Base-by-base conservation (phyloP, 192 early-diverging fungal species). In the Backusella tuberculispora region DNA sequence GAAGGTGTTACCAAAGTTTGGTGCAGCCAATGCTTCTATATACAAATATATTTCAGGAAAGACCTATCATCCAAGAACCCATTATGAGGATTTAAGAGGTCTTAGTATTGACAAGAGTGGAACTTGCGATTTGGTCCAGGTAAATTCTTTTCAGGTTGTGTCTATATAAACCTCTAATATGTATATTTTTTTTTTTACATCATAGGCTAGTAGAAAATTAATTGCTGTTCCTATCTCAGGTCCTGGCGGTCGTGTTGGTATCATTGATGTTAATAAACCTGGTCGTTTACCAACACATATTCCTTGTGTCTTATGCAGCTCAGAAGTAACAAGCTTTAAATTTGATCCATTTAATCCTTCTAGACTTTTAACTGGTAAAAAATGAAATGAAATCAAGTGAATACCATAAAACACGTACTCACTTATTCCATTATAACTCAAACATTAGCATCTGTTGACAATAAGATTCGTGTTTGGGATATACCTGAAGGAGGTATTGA, bases 231-330 rank as follows among this genome's bases (percentile, higher is more conserved):
- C 94, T 14, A 81, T 94, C 46, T 72, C 83, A 15, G 96, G 95
- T 21, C 83, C 89, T 38, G 96, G 96, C 24, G 96, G 96, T 19
- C 86, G 93, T 70, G 71, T 98, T 60, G 93, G 85, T 2, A 83
- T 96, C 26, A 81, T 92, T 71, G 83, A 87, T n/a, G 78, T 83
- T 2, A 78, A 85, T 63, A 86, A 86, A n/a, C 87, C 90, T 8
- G 95, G 94, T 8, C 87, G 96, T 24, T 68, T 94, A 8, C 89
- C 90, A 6, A 72, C 69, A 26, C 82, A 85, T 67, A 76, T 93
- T 9, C 89, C 91, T 1, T 80, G 80, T 43, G 68, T 94, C 2
- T 71, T 91, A 0, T 86, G 85, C 72, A 85, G 88, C 19, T 83
- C 90, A 1, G 88, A 89, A 50, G 80, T 96, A 6, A 73, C 80